These are phyloP conservation scores for Metarhizium humberi DNA, from an alignment of 2,329 filamentous ascomycete genomes.

Conservation along the genomic window DNA sequence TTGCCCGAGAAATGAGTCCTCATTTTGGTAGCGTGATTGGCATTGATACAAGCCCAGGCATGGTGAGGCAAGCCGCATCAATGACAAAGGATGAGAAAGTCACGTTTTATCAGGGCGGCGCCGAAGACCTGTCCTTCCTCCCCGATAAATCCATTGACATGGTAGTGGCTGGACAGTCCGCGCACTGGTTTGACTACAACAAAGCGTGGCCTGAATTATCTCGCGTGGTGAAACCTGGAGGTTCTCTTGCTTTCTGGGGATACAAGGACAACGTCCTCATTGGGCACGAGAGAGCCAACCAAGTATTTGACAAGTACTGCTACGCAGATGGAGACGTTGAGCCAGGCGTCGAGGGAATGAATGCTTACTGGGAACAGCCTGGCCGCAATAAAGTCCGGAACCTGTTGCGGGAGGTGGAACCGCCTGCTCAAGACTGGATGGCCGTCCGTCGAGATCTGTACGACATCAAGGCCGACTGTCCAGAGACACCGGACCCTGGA, in stretches of 20 bases:
- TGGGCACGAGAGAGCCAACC: constrained; percentile 40
- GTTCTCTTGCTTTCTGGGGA: constrained; percentile 55
- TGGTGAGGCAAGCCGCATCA: constrained; percentile 42
- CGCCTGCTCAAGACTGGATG: constrained; percentile 41
- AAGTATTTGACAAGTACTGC: constrained; percentile 44
- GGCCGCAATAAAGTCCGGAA: constrained; percentile 46
- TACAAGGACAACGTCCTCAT: constrained; percentile 56
- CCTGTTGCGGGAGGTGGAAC: constrained; percentile 39
- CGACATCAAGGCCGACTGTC: constrained; percentile 39
- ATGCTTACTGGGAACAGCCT: constrained; percentile 51
- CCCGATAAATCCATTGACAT: constrained; percentile 40
- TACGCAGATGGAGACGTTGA: constrained; percentile 39
- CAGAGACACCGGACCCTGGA: constrained; percentile 21
- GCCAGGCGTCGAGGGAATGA: constrained; percentile 39
- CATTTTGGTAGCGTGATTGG: constrained; percentile 42
- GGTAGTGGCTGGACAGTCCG: constrained; percentile 43
- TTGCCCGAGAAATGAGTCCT: constrained; percentile 43
- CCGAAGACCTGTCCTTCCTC: constrained; percentile 45
- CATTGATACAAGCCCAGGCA: constrained; percentile 47
- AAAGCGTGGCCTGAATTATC: constrained; percentile 45
- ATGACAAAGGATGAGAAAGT: constrained; percentile 34
- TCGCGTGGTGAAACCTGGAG: constrained; percentile 42
- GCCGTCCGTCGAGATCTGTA: constrained; percentile 45
- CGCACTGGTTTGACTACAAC: constrained; percentile 57
- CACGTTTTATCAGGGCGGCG: constrained; percentile 36